These are phyloP conservation scores for Taphrina communis DNA, from an alignment of 1,139 yeast genomes.

Conservation along the genomic window DNA sequence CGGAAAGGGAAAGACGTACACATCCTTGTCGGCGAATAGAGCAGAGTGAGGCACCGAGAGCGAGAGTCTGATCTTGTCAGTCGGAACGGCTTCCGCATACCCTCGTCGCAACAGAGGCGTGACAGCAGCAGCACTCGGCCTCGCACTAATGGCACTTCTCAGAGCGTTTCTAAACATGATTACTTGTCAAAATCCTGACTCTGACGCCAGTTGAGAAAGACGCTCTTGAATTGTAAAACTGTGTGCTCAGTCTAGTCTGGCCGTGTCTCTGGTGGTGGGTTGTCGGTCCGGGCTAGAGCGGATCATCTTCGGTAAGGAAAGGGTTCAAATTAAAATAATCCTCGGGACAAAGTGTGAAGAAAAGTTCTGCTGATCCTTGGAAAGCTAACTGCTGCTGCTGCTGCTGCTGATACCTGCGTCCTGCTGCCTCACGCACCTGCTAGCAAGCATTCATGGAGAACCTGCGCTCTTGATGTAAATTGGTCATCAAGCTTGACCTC, in stretches of 20 bases:
- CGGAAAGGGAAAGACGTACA: constrained; percentile 47
- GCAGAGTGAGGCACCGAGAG: constrained; percentile 79
- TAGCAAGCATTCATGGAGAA: no score
- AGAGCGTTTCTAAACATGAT: constrained; percentile 39
- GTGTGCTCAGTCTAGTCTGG: neutral
- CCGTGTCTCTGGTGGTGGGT: neutral
- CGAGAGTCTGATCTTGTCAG: constrained; percentile 83
- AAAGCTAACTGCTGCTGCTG: no score
- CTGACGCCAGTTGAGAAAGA: neutral
- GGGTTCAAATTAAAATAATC: no score
- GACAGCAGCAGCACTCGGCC: constrained; percentile 1
- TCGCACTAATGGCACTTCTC: constrained; percentile 23
- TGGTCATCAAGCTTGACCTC: no score
- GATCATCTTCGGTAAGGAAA: no score
- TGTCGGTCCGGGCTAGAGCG: no score
- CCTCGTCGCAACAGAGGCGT: constrained; percentile 38
- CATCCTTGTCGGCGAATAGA: constrained; percentile 41
- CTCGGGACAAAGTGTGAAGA: no score
- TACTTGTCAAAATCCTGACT: no score
- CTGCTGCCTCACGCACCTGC: no score
- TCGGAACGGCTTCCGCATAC: constrained; percentile 57
- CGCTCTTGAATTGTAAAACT: neutral
- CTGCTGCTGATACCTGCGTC: no score
- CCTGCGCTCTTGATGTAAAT: no score
- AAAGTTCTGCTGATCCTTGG: no score